Percentiles rank a stretch among this genome's conserved stretches.
Evolutionary conservation across 495 filamentous ascomycete species (phyloP).

Genomic region (Aeminium ludgeri): DNA sequence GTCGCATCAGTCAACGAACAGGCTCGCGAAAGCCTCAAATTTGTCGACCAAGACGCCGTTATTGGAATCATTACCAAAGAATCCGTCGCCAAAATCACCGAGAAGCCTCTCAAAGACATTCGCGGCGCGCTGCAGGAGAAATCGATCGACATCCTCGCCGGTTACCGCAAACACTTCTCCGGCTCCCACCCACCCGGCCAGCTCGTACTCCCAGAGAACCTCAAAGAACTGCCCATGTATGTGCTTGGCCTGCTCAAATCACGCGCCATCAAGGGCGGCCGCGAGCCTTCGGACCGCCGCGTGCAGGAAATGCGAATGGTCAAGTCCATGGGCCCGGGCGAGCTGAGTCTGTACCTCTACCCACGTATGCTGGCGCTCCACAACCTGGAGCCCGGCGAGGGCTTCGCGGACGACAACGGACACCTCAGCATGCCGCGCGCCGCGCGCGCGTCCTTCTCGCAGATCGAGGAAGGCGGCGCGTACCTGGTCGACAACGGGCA

Average conservation of each 20-base stretch:
- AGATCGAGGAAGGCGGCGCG: slow-evolving; percentile 86
- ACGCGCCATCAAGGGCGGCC: slow-evolving; percentile 81
- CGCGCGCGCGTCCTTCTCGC: slow-evolving; percentile 74
- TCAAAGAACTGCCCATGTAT: slow-evolving; percentile 97
- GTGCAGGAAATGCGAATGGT: slow-evolving; percentile 85
- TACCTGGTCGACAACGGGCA: slow-evolving; percentile 98
- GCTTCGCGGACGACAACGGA: slow-evolving; percentile 76
- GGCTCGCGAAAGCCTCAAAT: slow-evolving; percentile 68
- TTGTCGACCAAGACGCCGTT: slow-evolving; percentile 88
- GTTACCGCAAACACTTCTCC: slow-evolving; percentile 81
- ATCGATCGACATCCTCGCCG: slow-evolving; percentile 83
- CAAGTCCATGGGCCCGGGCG: slow-evolving; percentile 65
- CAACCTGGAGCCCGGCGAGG: slow-evolving; percentile 53
- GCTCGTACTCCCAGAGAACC: slow-evolving; percentile 81
- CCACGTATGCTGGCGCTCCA: slow-evolving; percentile 85
- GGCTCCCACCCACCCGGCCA: slow-evolving; percentile 79
- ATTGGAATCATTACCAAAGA: slow-evolving; percentile 81
- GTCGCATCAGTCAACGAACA: slow-evolving; percentile 83
- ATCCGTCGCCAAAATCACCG: slow-evolving; percentile 66
- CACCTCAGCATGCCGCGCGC: slow-evolving; percentile 46
- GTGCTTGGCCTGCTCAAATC: slow-evolving; percentile 86
- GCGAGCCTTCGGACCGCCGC: slow-evolving; percentile 79
- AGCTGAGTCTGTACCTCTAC: slow-evolving; percentile 86
- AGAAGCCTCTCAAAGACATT: slow-evolving; percentile 72
- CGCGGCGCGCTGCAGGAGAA: slow-evolving; percentile 74